A percentile compares a stretch with the other conserved stretches of the same genome.
These are phyloP conservation scores for Maudiozyma barnettii DNA, from an alignment of 805 yeast species.

Conservation along the genomic window DNA sequence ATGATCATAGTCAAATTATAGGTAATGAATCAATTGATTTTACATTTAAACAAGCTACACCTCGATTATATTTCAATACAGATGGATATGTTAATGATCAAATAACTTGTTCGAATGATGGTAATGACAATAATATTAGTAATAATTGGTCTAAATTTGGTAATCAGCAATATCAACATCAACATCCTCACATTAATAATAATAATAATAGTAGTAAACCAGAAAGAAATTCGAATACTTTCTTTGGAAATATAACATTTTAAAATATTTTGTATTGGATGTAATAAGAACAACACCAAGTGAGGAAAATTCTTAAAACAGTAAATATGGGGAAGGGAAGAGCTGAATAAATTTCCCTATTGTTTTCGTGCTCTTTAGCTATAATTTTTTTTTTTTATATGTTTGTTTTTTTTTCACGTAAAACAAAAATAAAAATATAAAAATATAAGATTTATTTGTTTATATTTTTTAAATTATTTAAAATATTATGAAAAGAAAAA, in stretches of 20 bases:
- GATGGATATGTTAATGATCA: background rate
- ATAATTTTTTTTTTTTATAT: no score
- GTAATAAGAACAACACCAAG: background rate
- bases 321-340: no score
- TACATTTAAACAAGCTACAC: background rate
- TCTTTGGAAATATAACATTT: conserved; percentile 6
- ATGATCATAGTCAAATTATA: background rate
- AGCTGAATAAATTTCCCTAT: no score
- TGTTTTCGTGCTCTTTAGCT: background rate
- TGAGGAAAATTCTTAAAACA: no score
- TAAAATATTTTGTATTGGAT: background rate
- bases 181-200: no score
- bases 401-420: no score
- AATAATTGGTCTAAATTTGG: background rate
- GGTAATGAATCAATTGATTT: background rate
- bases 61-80: background rate
- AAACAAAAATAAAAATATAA: no score
- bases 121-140: background rate
- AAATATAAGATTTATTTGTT: no score
- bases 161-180: background rate
- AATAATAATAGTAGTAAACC: no score
- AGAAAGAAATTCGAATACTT: background rate
- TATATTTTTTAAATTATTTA: no score
- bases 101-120: background rate
- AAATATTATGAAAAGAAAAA: no score